Evolutionary conservation across 495 filamentous ascomycete species (phyloP).

Genomic region (Oidiodendron maius): DNA sequence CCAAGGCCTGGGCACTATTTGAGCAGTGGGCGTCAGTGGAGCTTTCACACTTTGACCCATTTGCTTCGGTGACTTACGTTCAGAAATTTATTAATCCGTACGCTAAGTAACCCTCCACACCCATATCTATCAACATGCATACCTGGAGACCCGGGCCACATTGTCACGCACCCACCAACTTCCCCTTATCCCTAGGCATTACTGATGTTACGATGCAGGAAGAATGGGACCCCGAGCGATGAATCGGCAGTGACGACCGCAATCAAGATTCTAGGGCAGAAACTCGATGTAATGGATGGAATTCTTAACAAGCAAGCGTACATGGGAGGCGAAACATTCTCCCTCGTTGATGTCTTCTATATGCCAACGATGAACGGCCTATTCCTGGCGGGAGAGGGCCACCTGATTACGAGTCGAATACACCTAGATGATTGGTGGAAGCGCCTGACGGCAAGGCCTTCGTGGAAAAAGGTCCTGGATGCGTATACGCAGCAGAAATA

Average conservation of each 20-base stretch:
- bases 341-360: conserved; percentile 7
- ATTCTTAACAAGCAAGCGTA: conserved; percentile 2
- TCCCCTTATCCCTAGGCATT: not conserved
- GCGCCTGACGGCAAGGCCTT: not conserved
- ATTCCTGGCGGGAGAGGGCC: not conserved
- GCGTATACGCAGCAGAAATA: too few relatives aligned
- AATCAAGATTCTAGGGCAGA: not conserved
- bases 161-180: too few relatives aligned
- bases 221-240: not conserved
- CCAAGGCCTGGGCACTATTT: not conserved
- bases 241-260: not conserved
- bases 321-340: not conserved
- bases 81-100: not conserved
- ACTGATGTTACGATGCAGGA: not conserved
- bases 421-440: conserved; percentile 2
- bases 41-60: not conserved
- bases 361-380: too few relatives aligned
- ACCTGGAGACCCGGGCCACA: too few relatives aligned
- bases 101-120: too few relatives aligned
- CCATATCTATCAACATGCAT: too few relatives aligned
- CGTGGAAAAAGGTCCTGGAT: conserved; percentile 19
- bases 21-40: not conserved
- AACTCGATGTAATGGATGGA: not conserved
- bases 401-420: not conserved
- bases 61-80: not conserved